Percentiles rank a stretch among this genome's conserved stretches.
phyloP scores from a whole-genome alignment of 768 basidiomycete genomes.

The Agaricus sinodeliciosus region DNA sequence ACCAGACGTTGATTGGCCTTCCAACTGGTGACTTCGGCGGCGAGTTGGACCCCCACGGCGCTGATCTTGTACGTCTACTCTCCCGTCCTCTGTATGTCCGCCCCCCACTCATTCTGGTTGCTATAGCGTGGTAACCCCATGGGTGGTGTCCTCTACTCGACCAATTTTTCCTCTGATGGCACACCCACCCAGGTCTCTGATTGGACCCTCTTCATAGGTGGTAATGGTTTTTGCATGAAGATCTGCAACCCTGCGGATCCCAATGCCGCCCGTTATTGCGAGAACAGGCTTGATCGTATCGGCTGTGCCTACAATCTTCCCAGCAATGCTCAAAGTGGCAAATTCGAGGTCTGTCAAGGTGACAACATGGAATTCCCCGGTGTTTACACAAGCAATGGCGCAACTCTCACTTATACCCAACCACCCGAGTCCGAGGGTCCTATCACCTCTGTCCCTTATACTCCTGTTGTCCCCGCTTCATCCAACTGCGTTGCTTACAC shows the following conservation, averaged over 20 bases:
- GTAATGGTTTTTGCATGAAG: conserved; percentile 61
- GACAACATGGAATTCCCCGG: conserved; percentile 63
- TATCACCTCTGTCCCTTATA: conserved; percentile 31
- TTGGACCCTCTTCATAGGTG: conserved; percentile 76
- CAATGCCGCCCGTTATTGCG: conserved; percentile 49
- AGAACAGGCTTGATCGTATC: conserved; percentile 71
- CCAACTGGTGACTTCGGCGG: conserved; percentile 55
- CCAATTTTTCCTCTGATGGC: conserved; percentile 32
- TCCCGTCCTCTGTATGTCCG: background rate
- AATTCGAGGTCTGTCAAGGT: conserved; percentile 60
- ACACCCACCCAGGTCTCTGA: conserved; percentile 49
- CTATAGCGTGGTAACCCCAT: conserved; percentile 80
- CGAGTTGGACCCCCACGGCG: conserved; percentile 73
- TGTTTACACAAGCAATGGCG: conserved; percentile 32
- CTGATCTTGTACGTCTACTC: conserved; percentile 36
- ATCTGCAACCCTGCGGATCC: conserved; percentile 53
- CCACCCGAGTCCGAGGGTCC: conserved; percentile 31
- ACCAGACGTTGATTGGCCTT: conserved; percentile 57
- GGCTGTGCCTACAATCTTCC: conserved; percentile 74
- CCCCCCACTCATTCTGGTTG: conserved; percentile 24
- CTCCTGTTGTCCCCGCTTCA: conserved; percentile 28
- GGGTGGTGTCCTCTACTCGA: conserved; percentile 65
- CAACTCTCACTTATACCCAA: conserved; percentile 29
- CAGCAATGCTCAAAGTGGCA: conserved; percentile 46
- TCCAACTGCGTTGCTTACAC: conserved; percentile 27